Evolutionary conservation across 2,329 filamentous ascomycete genomes (phyloP).

Genomic region (Dactylonectria macrodidyma): DNA sequence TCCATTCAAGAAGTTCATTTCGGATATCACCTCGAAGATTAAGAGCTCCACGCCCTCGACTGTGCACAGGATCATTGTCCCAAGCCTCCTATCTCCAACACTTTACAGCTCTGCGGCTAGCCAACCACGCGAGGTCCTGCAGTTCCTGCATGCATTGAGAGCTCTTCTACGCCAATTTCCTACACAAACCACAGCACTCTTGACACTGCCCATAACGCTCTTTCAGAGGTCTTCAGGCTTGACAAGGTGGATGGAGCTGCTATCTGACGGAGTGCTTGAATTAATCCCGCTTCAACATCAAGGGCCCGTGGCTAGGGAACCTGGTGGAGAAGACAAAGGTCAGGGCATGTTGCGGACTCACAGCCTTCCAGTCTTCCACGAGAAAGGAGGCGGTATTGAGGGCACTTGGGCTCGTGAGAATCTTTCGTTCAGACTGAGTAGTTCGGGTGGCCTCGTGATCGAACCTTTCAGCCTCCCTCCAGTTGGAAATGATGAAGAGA

Average conservation of each 20-base stretch:
- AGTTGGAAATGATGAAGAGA: constrained; percentile 77
- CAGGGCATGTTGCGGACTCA: constrained; percentile 91
- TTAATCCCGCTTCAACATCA: constrained; percentile 78
- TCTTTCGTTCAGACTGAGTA: constrained; percentile 90
- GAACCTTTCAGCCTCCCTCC: constrained; percentile 92
- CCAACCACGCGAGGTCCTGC: constrained; percentile 80
- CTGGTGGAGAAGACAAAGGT: constrained; percentile 76
- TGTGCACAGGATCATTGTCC: constrained; percentile 88
- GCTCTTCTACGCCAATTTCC: constrained; percentile 80
- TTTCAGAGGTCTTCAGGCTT: constrained; percentile 83
- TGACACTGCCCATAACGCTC: constrained; percentile 85
- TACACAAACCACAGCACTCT: constrained; percentile 76
- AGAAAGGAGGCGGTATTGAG: constrained; percentile 85
- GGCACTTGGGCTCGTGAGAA: constrained; percentile 82
- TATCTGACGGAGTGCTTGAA: constrained; percentile 90
- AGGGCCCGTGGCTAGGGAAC: constrained; percentile 66
- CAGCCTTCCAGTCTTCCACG: constrained; percentile 86
- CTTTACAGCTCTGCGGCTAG: constrained; percentile 80
- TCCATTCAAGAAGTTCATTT: constrained; percentile 74
- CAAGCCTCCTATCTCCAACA: constrained; percentile 87
- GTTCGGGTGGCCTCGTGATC: constrained; percentile 84
- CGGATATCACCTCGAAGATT: constrained; percentile 69
- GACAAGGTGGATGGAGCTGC: constrained; percentile 86
- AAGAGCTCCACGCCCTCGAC: constrained; percentile 69
- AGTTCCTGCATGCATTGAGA: constrained; percentile 85